Evolutionary conservation across 1,139 yeast species (phyloP).

Genomic region (Magnusiomyces ingens): DNA sequence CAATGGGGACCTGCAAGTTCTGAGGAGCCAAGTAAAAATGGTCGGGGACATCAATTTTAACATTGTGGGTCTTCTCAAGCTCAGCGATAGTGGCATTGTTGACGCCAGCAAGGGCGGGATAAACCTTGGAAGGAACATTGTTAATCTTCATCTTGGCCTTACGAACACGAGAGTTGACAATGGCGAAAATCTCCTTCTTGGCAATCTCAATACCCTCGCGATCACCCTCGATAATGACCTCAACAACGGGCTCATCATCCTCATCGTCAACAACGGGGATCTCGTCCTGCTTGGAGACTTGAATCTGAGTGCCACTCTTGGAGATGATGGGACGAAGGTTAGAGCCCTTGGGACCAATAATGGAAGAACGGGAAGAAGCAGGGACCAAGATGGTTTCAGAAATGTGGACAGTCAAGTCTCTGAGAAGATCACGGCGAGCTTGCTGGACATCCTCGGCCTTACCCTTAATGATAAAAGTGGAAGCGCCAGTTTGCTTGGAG

Average conservation of each 20-base stretch:
- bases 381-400: conserved; percentile 61
- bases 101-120: conserved; percentile 26
- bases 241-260: conserved; percentile 48
- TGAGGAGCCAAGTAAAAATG: conserved; percentile 16
- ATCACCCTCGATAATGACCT: conserved; percentile 74
- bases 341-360: conserved; percentile 87
- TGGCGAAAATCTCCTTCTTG: conserved; percentile 57
- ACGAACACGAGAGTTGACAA: conserved; percentile 61
- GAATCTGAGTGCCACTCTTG: conserved; percentile 64
- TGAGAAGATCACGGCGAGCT: conserved; percentile 73
- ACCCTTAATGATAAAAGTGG: conserved; percentile 84
- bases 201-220: conserved; percentile 76
- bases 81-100: conserved; percentile 13
- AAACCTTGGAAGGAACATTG: conserved; percentile 36
- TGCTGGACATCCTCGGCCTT: conserved; percentile 56
- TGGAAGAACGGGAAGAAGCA: conserved; percentile 64
- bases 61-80: conserved; percentile 17
- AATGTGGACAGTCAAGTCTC: conserved; percentile 62
- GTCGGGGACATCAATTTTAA: conserved; percentile 35
- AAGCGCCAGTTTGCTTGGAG: conserved; percentile 65
- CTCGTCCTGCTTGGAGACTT: conserved; percentile 49
- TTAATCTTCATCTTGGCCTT: conserved; percentile 28
- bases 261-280: conserved; percentile 29
- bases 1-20: conserved; percentile 29
- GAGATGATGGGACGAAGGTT: conserved; percentile 74